Evolutionary conservation across 768 basidiomycete genomes (phyloP), one percentile per base, ranked within the genome.

Genomic region (Tephrocybe rancida): DNA sequence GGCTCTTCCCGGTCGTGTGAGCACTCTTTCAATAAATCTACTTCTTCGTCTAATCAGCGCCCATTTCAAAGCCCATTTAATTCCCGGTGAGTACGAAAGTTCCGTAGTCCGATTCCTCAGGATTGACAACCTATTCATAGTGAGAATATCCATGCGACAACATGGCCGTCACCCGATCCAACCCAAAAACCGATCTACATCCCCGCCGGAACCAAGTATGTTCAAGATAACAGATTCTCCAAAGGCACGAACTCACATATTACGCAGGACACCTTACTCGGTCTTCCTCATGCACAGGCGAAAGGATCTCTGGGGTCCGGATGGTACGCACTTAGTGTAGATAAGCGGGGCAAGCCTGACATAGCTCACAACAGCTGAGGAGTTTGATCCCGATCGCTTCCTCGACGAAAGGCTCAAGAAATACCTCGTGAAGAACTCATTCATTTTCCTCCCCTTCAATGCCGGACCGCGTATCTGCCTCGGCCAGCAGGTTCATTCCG

Each of bases 351-450:
- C 6, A 13, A 32, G 30, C 19, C 39, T 21, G 6, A 41, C 19
- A 21, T 19, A 22, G 3, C n/a, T 8, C 21, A 19, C 21, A 19
- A 41, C 54, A 87, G 86, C 86, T 3, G 73, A 82, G 43, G 77
- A 82, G 61, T 88, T 88, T 50, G 87, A 90, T 61, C 87, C 87
- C 0, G 85, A 87, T 55, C 79, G 87, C 3, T 89, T 86, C 73
- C 71, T 88, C 42, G 87, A 88, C 61, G 73, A 82, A 9, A 74
- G 87, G 9, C 65, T 87, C 26, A 76, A 82, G 56, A 82, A 80
- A 60, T 85, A 87, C 52, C 73, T 88, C 24, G 70, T 79, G 25
- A 76, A 80, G 34, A 86, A 87, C 58, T 79, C 85, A 0, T 87
- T 85, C 70, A 85, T 87, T 52, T 90, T 89, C 71, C 73, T 88